Conservation (phyloP, 495 filamentous ascomycete genomes). For the Friedmanniomyces endolithicus region DNA sequence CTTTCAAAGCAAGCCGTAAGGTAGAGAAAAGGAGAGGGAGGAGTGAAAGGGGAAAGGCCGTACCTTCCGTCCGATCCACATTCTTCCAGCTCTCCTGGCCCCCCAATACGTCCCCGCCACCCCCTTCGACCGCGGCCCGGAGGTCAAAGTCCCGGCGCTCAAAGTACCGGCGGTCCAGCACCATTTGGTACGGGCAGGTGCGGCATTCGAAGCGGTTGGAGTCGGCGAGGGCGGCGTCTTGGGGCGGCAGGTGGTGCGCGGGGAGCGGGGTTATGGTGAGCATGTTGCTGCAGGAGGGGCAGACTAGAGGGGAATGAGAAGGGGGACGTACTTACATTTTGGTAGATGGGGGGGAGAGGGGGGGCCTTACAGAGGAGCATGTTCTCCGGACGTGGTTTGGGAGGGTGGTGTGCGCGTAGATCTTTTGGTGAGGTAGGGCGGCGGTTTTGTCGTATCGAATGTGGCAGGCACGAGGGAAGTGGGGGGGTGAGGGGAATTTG, state of each 20-base stretch:
- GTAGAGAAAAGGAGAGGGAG: no score
- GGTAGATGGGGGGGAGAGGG: not conserved
- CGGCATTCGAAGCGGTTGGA: slow-evolving; percentile 80
- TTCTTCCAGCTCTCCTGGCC: slow-evolving; percentile 80
- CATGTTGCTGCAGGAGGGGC: slow-evolving; percentile 82
- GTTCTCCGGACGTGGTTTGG: no score
- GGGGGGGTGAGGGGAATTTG: not conserved
- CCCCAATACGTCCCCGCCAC: slow-evolving; percentile 72
- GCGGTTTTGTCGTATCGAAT: no score
- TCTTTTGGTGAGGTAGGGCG: no score
- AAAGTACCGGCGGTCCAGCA: slow-evolving; percentile 49
- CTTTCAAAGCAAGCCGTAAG: no score
- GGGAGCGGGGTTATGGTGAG: slow-evolving; percentile 57
- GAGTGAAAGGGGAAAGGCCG: slow-evolving; percentile 17
- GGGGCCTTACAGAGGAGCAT: slow-evolving; percentile 57
- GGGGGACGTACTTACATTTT: not conserved
- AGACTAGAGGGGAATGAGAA: slow-evolving; percentile 46
- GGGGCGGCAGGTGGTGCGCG: slow-evolving; percentile 33
- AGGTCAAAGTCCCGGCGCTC: slow-evolving; percentile 27
- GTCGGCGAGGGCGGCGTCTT: slow-evolving; percentile 25
- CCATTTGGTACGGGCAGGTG: slow-evolving; percentile 80
- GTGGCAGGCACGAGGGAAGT: not conserved
- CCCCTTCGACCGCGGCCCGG: slow-evolving; percentile 69
- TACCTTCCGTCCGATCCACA: slow-evolving; percentile 63
- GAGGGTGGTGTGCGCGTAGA: no score